Percentiles rank a stretch among this genome's conserved stretches.
Evolutionary conservation across 2,329 filamentous ascomycete species (phyloP).

Genomic region (Claviceps arundinis): DNA sequence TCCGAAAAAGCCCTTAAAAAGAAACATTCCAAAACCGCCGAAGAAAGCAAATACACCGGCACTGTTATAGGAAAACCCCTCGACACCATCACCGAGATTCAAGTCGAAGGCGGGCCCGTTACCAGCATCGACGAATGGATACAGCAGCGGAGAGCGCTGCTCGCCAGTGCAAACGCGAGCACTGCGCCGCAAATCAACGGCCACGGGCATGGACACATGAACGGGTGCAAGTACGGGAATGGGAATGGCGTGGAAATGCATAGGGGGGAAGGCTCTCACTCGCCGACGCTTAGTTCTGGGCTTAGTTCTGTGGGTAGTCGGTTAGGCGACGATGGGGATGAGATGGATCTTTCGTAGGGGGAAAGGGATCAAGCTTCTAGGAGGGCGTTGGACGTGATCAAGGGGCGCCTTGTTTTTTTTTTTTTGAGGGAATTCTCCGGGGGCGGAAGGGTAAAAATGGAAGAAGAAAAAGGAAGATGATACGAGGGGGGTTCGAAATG

Average conservation of each 20-base stretch:
- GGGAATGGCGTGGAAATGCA: not conserved
- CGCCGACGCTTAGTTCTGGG: slow-evolving; percentile 37
- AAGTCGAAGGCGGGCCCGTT: slow-evolving; percentile 59
- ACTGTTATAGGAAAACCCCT: slow-evolving; percentile 65
- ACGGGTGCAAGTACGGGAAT: not conserved
- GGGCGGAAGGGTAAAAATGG: too few relatives aligned
- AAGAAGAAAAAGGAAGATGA: too few relatives aligned
- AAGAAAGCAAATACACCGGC: slow-evolving; percentile 74
- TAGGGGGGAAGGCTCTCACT: slow-evolving; percentile 11
- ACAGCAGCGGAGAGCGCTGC: slow-evolving; percentile 14
- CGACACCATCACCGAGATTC: slow-evolving; percentile 52
- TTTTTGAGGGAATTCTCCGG: too few relatives aligned
- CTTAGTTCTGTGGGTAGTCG: slow-evolving; percentile 35
- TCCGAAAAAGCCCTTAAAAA: slow-evolving; percentile 58
- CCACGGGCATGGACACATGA: too few relatives aligned
- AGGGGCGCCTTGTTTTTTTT: too few relatives aligned
- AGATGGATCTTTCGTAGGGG: slow-evolving; percentile 31
- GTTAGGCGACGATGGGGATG: slow-evolving; percentile 30
- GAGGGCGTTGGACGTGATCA: not conserved
- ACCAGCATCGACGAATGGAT: slow-evolving; percentile 26
- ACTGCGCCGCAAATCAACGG: slow-evolving; percentile 1
- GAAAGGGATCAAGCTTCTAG: too few relatives aligned
- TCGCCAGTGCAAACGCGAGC: not conserved
- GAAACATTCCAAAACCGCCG: slow-evolving; percentile 80
- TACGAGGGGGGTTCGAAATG: too few relatives aligned